A percentile compares a stretch with the other conserved stretches of the same genome.
These are phyloP conservation scores for Hevea brasiliensis DNA, from an alignment of 345 rosid genomes.

Conservation along the genomic window DNA sequence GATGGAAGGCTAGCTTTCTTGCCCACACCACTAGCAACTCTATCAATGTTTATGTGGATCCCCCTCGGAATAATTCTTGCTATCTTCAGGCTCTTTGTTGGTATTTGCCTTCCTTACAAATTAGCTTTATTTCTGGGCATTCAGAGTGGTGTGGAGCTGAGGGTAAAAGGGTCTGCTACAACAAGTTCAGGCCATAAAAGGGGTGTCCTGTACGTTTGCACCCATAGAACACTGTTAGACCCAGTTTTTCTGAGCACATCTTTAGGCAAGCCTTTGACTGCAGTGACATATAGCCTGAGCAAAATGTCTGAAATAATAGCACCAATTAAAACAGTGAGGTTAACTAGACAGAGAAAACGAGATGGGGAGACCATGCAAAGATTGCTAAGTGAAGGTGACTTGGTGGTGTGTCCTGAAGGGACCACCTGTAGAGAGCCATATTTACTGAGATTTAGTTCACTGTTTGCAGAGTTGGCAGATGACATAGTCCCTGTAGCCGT, in stretches of 20 bases:
- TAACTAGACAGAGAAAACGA: slow-evolving; percentile 61
- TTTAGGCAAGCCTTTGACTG: slow-evolving; percentile 63
- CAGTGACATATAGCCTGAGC: slow-evolving; percentile 91
- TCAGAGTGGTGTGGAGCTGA: slow-evolving; percentile 51
- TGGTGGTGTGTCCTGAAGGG: slow-evolving; percentile 94
- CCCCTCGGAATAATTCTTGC: slow-evolving; percentile 66
- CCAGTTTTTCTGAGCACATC: slow-evolving; percentile 74
- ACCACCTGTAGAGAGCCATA: slow-evolving; percentile 95
- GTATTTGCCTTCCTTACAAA: slow-evolving; percentile 62
- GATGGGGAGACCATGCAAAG: slow-evolving; percentile 74
- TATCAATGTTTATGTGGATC: slow-evolving; percentile 71
- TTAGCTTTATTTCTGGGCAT: slow-evolving; percentile 41
- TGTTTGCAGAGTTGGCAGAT: slow-evolving; percentile 81
- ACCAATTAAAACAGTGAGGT: slow-evolving; percentile 75
- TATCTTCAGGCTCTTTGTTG: slow-evolving; percentile 58
- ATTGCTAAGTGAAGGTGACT: slow-evolving; percentile 67
- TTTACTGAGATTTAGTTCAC: slow-evolving; percentile 77
- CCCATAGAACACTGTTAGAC: slow-evolving; percentile 80
- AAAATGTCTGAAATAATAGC: slow-evolving; percentile 77
- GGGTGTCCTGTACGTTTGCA: slow-evolving; percentile 85
- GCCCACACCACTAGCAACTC: slow-evolving; percentile 78
- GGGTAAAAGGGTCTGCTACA: slow-evolving; percentile 28
- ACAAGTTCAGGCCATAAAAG: slow-evolving; percentile 23
- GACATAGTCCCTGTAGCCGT: slow-evolving; percentile 50
- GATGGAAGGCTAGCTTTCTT: slow-evolving; percentile 97